These are phyloP conservation scores for Colletotrichum sp. DNA, from an alignment of 2,329 filamentous ascomycete genomes.

Conservation along the genomic window DNA sequence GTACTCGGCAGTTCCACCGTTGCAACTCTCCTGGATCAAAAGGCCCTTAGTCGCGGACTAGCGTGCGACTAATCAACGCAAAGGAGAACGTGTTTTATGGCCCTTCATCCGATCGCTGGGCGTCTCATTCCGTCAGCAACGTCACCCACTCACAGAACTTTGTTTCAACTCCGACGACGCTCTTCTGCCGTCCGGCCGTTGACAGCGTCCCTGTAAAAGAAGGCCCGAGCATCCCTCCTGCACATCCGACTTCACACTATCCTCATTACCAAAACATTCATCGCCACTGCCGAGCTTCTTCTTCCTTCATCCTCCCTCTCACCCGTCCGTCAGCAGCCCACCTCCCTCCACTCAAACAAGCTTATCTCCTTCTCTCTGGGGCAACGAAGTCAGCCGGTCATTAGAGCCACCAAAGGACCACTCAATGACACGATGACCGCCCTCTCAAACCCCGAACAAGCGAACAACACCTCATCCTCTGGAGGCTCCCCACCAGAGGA, in stretches of 20 bases:
- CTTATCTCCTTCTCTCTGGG: not conserved
- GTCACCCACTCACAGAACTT: slow-evolving; percentile 15
- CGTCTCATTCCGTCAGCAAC: slow-evolving; percentile 14
- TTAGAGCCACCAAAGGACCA: not conserved
- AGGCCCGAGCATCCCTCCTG: slow-evolving; percentile 11
- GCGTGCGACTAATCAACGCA: not conserved
- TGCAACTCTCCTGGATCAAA: not conserved
- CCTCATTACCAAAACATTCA: not conserved
- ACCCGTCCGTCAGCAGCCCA: not conserved
- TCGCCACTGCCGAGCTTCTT: not conserved
- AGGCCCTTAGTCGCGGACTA: not conserved
- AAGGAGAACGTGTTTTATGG: slow-evolving; percentile 2
- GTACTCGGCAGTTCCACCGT: not conserved
- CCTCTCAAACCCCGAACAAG: slow-evolving; percentile 1
- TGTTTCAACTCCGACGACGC: slow-evolving; percentile 18
- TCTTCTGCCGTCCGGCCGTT: slow-evolving; percentile 15
- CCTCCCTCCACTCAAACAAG: not conserved
- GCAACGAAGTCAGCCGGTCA: not conserved
- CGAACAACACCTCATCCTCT: not conserved
- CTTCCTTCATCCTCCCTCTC: not conserved
- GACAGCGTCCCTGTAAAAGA: slow-evolving; percentile 8
- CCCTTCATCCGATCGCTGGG: slow-evolving; percentile 12
- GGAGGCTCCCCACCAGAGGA: not conserved
- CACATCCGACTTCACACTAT: not conserved
- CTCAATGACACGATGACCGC: slow-evolving; percentile 11